Evolutionary conservation across 2,329 filamentous ascomycete species (phyloP).

Genomic region (Trichoderma gracile): DNA sequence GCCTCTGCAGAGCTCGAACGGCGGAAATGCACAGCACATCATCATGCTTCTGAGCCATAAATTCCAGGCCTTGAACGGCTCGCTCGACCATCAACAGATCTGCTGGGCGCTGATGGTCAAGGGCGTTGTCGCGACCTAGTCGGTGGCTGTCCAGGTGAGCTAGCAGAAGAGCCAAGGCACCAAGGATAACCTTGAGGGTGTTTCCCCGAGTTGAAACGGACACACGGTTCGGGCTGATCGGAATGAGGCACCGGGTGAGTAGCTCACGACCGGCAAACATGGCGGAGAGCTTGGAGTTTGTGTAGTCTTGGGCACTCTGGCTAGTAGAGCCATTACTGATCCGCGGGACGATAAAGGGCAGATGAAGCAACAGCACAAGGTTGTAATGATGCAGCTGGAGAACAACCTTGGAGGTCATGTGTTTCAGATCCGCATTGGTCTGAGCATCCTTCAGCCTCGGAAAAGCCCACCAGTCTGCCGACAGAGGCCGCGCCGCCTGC

Average conservation of each 20-base stretch:
- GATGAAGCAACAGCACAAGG: slow-evolving; percentile 43
- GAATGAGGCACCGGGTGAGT: neutral
- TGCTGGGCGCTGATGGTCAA: slow-evolving; percentile 3
- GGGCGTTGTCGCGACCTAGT: neutral
- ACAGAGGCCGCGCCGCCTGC: slow-evolving; percentile 36
- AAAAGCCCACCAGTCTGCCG: slow-evolving; percentile 41
- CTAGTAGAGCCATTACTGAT: neutral
- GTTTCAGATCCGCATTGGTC: slow-evolving; percentile 29
- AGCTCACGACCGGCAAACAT: slow-evolving; percentile 7
- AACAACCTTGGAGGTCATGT: slow-evolving; percentile 38
- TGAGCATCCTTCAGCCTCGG: slow-evolving; percentile 34
- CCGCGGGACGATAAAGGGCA: slow-evolving; percentile 41
- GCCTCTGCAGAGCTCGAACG: neutral
- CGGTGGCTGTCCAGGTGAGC: slow-evolving; percentile 8
- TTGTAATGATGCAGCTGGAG: slow-evolving; percentile 42
- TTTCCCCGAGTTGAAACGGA: neutral
- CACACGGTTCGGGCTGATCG: neutral
- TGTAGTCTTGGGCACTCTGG: neutral
- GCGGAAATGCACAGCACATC: neutral
- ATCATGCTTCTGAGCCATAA: neutral
- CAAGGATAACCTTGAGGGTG: neutral
- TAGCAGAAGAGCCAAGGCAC: neutral
- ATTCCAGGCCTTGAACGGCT: neutral
- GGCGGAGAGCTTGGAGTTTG: slow-evolving; percentile 2
- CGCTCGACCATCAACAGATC: slow-evolving; percentile 1